Percentiles rank a stretch among this genome's conserved stretches.
Evolutionary conservation across 2,329 filamentous ascomycete genomes (phyloP).

Genomic region (Xylaria sp.): DNA sequence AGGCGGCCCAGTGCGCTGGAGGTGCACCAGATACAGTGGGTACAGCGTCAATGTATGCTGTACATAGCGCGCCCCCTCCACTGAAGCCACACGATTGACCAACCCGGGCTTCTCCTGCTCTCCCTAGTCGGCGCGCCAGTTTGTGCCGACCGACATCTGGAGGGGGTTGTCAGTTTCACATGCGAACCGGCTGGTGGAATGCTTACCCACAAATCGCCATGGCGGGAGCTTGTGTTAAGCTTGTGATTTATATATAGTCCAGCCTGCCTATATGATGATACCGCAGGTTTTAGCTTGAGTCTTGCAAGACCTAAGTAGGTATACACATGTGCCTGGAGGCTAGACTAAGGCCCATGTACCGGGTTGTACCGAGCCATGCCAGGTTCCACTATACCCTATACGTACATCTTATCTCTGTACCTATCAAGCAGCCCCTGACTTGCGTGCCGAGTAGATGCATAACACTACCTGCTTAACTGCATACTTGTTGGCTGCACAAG

Average conservation of each 20-base stretch:
- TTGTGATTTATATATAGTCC: background rate
- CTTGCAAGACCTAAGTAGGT: too few relatives aligned
- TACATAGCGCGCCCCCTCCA: background rate
- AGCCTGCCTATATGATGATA: background rate
- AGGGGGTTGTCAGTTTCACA: conserved; percentile 8
- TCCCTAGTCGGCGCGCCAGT: too few relatives aligned
- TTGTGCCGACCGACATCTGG: background rate
- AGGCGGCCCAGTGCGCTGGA: background rate
- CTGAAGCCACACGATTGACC: background rate
- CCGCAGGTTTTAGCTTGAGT: too few relatives aligned
- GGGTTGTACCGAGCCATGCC: too few relatives aligned
- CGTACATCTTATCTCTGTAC: background rate
- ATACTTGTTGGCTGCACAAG: background rate
- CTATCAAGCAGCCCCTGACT: too few relatives aligned
- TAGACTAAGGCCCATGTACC: too few relatives aligned
- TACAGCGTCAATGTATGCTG: background rate
- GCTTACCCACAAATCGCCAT: background rate
- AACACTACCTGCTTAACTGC: background rate
- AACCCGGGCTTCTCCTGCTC: background rate
- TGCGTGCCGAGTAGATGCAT: too few relatives aligned
- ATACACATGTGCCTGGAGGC: too few relatives aligned
- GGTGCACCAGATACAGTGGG: background rate
- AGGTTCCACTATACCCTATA: too few relatives aligned
- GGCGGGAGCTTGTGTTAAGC: background rate
- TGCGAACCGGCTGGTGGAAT: background rate